Percentiles rank a stretch among this genome's conserved stretches.
Conservation (phyloP, 2,329 filamentous ascomycete genomes). For the Fusarium sp. region DNA sequence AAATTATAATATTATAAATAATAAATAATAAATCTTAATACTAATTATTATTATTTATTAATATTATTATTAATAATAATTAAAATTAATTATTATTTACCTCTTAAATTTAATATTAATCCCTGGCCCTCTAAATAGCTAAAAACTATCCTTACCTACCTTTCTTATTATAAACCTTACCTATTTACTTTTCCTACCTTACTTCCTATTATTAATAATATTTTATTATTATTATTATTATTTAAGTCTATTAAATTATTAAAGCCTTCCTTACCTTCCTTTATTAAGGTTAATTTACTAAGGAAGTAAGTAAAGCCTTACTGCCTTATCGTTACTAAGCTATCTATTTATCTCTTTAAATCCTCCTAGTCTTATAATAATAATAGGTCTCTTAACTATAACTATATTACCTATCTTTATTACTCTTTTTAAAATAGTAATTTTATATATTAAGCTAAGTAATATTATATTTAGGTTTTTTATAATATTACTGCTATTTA, state of each 20-base stretch:
- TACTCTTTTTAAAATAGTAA: background rate
- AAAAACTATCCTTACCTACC: too few species aligned
- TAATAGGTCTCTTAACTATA: background rate
- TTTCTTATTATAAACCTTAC: too few species aligned
- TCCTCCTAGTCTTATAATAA: background rate
- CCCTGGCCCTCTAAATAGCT: too few species aligned
- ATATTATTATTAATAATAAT: too few species aligned
- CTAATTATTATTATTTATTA: too few species aligned
- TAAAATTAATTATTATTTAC: too few species aligned
- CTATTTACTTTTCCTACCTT: too few species aligned
- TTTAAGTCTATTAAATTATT: background rate
- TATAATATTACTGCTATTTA: background rate
- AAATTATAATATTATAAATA: too few species aligned
- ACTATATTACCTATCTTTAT: background rate
- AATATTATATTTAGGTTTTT: background rate
- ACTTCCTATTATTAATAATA: too few species aligned
- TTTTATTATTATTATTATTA: background rate
- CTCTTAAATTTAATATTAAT: too few species aligned
- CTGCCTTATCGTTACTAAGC: background rate
- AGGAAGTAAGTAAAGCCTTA: background rate
- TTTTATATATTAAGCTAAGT: background rate
- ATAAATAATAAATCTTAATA: too few species aligned
- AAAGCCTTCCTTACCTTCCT: background rate
- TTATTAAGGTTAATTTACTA: background rate
- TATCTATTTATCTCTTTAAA: background rate